A percentile compares a stretch with the other conserved stretches of the same genome.
Evolutionary conservation across 192 early-diverging fungal genomes (phyloP).

Genomic region (Coemansia sp.): DNA sequence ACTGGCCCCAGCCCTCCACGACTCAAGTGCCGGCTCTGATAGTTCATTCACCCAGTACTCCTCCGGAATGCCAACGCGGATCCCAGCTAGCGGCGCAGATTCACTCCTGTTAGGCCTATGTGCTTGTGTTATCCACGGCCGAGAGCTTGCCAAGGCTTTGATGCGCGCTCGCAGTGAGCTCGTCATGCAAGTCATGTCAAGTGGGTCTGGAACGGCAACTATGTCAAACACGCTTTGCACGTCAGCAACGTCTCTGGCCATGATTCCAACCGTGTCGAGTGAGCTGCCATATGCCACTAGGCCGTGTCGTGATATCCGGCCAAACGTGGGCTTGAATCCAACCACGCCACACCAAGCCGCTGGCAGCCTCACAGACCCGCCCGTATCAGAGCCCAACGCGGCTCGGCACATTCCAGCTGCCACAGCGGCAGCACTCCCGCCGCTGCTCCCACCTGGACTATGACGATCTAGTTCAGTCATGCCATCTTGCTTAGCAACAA

Average conservation of each 20-base stretch:
- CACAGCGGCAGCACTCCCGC: conserved; percentile 89
- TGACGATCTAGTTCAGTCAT: not conserved
- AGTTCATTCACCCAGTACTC: conserved; percentile 82
- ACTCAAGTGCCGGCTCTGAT: conserved; percentile 46
- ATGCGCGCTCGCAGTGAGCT: conserved; percentile 36
- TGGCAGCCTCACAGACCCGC: conserved; percentile 90
- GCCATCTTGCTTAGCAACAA: not conserved
- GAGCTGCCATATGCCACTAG: conserved; percentile 84
- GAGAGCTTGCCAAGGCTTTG: conserved; percentile 2
- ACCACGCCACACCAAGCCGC: conserved; percentile 91
- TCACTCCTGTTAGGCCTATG: not conserved
- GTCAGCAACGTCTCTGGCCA: conserved; percentile 63
- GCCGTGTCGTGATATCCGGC: conserved; percentile 78
- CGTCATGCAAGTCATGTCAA: conserved; percentile 60
- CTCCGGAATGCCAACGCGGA: conserved; percentile 63
- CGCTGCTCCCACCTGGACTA: conserved; percentile 84
- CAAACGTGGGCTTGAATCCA: conserved; percentile 93
- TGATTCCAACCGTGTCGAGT: conserved; percentile 84
- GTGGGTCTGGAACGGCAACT: conserved; percentile 22
- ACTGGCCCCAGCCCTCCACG: conserved; percentile 63
- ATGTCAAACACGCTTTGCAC: conserved; percentile 12
- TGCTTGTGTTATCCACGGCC: conserved; percentile 8
- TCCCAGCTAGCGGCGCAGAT: conserved; percentile 30
- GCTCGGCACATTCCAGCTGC: conserved; percentile 73
- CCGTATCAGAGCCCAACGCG: conserved; percentile 92